These are phyloP conservation scores for Bruguiera hainesii DNA, from an alignment of 441 rosid species.

Conservation along the genomic window DNA sequence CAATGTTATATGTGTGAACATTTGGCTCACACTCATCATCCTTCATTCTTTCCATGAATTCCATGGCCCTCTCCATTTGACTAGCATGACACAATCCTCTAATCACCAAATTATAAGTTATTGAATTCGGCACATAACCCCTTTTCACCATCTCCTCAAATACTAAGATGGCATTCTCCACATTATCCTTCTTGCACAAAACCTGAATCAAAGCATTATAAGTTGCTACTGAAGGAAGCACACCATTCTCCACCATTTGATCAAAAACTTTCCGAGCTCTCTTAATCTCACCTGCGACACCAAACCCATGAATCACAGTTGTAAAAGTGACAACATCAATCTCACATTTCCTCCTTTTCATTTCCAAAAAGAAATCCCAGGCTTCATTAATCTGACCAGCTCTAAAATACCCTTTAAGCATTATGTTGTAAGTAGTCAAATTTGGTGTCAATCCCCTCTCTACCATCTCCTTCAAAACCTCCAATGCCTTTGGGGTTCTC, in stretches of 20 bases:
- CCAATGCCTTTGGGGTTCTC: conserved; percentile 69
- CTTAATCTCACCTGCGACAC: conserved; percentile 63
- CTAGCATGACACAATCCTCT: conserved; percentile 81
- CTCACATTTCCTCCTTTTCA: conserved; percentile 75
- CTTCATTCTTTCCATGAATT: conserved; percentile 61
- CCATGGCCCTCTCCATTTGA: conserved; percentile 56
- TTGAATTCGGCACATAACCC: conserved; percentile 66
- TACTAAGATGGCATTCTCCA: conserved; percentile 62
- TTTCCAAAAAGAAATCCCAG: conserved; percentile 81
- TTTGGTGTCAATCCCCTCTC: conserved; percentile 61
- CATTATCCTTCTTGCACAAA: conserved; percentile 80
- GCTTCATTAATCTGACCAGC: conserved; percentile 77
- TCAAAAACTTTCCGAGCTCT: conserved; percentile 61
- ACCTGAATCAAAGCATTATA: conserved; percentile 88
- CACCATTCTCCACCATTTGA: conserved; percentile 66
- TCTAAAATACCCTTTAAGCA: conserved; percentile 77
- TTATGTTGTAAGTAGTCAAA: conserved; percentile 59
- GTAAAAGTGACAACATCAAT: conserved; percentile 80
- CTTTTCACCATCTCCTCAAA: conserved; percentile 77
- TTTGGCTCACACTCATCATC: conserved; percentile 60
- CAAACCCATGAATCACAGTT: conserved; percentile 73
- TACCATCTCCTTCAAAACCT: conserved; percentile 77
- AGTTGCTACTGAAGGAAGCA: conserved; percentile 83
- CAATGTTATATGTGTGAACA: conserved; percentile 69
- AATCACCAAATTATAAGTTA: conserved; percentile 66